Percentiles rank a stretch among this genome's conserved stretches.
Evolutionary conservation across 805 yeast species (phyloP).

Genomic region (Cyberlindnera samutprakarnensis): DNA sequence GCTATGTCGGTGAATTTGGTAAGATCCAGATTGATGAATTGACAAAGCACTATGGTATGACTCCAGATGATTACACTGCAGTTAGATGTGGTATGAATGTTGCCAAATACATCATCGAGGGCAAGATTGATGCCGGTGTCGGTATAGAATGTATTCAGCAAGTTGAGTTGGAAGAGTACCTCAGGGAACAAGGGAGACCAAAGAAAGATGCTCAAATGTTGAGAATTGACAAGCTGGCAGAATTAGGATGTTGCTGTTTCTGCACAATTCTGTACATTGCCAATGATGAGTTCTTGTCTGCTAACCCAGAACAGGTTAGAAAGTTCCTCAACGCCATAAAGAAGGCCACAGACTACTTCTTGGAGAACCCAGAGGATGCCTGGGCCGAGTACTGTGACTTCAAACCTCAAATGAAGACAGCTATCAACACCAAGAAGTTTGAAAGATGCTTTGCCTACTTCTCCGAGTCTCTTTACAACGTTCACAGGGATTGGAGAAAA

Average conservation of each 20-base stretch:
- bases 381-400: conserved; percentile 1
- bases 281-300: background rate
- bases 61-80: conserved; percentile 1
- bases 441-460: conserved; percentile 1
- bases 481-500: conserved; percentile 1
- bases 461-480: conserved; percentile 1
- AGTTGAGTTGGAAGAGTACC: conserved; percentile 1
- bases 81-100: conserved; percentile 1
- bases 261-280: conserved; percentile 1
- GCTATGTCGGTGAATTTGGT: conserved; percentile 1
- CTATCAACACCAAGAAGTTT: conserved; percentile 1
- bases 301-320: conserved; percentile 1
- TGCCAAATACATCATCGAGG: conserved; percentile 1
- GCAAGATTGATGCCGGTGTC: conserved; percentile 1
- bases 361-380: conserved; percentile 1
- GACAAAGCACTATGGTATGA: conserved; percentile 1
- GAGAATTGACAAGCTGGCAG: conserved; percentile 1
- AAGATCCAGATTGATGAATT: conserved; percentile 1
- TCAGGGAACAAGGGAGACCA: background rate
- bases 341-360: conserved; percentile 1
- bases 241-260: conserved; percentile 1
- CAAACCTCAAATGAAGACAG: conserved; percentile 1
- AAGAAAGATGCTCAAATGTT: background rate
- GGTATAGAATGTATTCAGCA: conserved; percentile 1
- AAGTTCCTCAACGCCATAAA: conserved; percentile 1